Evolutionary conservation across 2,329 filamentous ascomycete species (phyloP), one percentile per base, ranked within the genome.

Genomic region (Ophiostoma australiae): DNA sequence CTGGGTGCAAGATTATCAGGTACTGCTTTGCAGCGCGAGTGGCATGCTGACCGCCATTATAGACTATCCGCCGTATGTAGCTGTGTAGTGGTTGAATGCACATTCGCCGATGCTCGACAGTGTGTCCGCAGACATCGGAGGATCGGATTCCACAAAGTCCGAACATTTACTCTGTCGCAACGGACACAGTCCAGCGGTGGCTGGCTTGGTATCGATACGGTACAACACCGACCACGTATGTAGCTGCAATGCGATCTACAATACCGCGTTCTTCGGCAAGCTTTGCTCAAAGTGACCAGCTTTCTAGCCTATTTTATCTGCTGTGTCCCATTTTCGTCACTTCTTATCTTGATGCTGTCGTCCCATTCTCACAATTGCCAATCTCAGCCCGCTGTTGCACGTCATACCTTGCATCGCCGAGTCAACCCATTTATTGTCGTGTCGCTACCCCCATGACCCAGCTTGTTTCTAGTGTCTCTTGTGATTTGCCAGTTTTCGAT

Each of bases 1-100:
- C n/a, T 27, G n/a, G n/a, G 52, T 58, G 52, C 52, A 58, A 58
- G 52, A 58, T 31, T 23, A 58, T 58, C 52, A 58, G 52, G 13
- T n/a, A 58, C 15, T 48, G 7, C 6, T 48, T 48, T 20, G 20
- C 17, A 48, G 44, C 13, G 13, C 20, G 1, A 48, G 2, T 20
- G 3, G 20, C 5, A n/a, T n/a, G 15, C 17, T 48, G 44, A 58
- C n/a, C n/a, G 52, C 52, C 8, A 58, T 58, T 58, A 27, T 11
- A n/a, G n/a, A 6, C 2, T 27, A 23, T 27, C 23, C 39, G 39
- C 2, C 10, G 39, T 15, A 31, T 31, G 27, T 31, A 31, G 27
- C 3, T 31, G 27, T 4, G 6, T 48, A n/a, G 4, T 48, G 5
- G 44, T 48, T 48, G 3, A 13, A 58, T 4, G 8, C 48, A 8